Conservation (phyloP, 2,329 filamentous ascomycete genomes). For the Botrytis galanthina region DNA sequence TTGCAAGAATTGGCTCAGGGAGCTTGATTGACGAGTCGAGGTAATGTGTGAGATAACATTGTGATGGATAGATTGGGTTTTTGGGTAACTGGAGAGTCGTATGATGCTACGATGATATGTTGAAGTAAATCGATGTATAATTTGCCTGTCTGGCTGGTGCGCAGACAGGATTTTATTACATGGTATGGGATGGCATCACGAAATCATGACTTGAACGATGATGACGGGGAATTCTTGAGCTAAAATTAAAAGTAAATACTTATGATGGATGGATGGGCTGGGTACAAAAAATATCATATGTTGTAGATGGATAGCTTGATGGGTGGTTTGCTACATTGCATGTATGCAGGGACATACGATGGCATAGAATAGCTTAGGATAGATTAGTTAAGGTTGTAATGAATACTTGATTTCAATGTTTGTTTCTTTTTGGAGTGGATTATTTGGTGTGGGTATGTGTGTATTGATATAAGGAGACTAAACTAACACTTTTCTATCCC, state of each 20-base stretch:
- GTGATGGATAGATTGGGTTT: neutral
- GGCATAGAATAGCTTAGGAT: neutral
- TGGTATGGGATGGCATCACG: neutral
- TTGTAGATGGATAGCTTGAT: neutral
- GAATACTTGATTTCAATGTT: neutral
- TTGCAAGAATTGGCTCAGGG: slow-evolving; percentile 41
- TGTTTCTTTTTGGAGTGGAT: neutral
- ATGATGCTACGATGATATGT: neutral
- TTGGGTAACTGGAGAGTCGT: neutral
- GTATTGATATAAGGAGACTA: no score
- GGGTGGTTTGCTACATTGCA: neutral
- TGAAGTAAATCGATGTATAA: neutral
- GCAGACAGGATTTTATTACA: neutral
- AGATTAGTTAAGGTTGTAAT: neutral
- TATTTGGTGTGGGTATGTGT: neutral
- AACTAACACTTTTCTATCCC: no score
- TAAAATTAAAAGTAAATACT: neutral
- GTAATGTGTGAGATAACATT: neutral
- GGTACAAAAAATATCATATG: neutral
- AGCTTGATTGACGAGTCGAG: neutral
- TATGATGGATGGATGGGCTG: neutral
- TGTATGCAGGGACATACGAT: neutral
- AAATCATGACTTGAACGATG: neutral
- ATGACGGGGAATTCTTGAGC: neutral
- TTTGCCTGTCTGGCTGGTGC: neutral